A percentile compares a stretch with the other conserved stretches of the same genome.
These are phyloP conservation scores for Podospora pseudopauciseta DNA, from an alignment of 495 filamentous ascomycete genomes.

Conservation along the genomic window DNA sequence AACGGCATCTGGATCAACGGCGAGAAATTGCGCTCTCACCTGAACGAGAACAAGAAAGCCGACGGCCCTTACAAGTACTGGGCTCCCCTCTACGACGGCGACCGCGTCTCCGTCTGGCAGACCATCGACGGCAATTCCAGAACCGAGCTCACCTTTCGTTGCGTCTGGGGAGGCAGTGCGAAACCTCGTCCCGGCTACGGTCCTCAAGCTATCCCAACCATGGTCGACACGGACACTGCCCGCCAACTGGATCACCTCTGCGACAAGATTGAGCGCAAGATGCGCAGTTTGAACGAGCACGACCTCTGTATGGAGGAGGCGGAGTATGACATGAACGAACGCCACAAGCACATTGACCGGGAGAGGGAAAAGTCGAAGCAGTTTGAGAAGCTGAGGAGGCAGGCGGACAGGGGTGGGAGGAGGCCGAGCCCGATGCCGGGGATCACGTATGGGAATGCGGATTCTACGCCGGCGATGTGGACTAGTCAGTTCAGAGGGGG, in stretches of 20 bases:
- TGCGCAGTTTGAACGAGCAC: conserved; percentile 28
- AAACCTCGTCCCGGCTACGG: conserved; percentile 20
- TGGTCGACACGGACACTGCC: conserved; percentile 22
- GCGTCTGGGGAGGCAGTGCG: conserved; percentile 46
- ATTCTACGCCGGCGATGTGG: conserved; percentile 14
- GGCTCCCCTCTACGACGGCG: conserved; percentile 66
- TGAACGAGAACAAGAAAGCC: conserved; percentile 37
- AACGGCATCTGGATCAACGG: conserved; percentile 72
- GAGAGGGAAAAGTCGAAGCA: conserved; percentile 40
- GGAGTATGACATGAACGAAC: conserved; percentile 34
- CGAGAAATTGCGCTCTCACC: conserved; percentile 49
- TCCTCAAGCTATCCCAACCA: conserved; percentile 17
- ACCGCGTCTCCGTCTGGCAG: conserved; percentile 63
- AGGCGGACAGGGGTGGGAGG: conserved; percentile 33
- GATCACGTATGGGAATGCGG: conserved; percentile 8
- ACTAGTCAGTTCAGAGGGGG: conserved; percentile 10
- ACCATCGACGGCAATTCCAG: conserved; percentile 26
- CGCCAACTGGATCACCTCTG: conserved; percentile 29
- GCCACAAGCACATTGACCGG: conserved; percentile 31
- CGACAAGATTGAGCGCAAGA: conserved; percentile 29
- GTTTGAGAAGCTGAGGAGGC: conserved; percentile 40
- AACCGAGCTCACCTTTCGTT: conserved; percentile 42
- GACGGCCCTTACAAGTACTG: conserved; percentile 52
- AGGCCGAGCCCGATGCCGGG: conserved; percentile 25
- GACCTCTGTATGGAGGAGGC: conserved; percentile 36